Evolutionary conservation across 139 green algal species (phyloP).

Genomic region (Closterium sp.): DNA sequence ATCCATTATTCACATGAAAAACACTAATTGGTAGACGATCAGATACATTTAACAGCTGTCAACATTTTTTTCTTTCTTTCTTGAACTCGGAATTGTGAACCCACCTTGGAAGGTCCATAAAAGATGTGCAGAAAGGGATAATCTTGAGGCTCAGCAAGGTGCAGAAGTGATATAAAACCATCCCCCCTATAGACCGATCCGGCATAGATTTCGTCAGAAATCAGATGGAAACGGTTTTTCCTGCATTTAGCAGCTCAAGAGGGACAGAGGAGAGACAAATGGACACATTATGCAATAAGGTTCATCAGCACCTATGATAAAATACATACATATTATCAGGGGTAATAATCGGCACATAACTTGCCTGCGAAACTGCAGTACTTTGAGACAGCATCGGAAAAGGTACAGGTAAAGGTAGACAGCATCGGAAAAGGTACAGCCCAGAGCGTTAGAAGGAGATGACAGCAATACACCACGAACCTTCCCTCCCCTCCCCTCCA

Average conservation of each 20-base stretch:
- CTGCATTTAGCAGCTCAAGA: neutral
- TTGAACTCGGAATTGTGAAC: too few species aligned
- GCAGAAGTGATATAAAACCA: neutral
- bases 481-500: neutral
- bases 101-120: neutral
- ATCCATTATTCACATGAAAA: too few species aligned
- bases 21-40: too few species aligned
- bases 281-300: too few species aligned
- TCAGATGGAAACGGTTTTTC: neutral
- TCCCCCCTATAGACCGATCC: neutral
- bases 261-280: too few species aligned
- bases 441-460: neutral
- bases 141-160: neutral
- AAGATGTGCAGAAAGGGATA: neutral
- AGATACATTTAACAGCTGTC: too few species aligned
- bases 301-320: too few species aligned
- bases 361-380: neutral
- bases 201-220: neutral
- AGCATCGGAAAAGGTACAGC: neutral
- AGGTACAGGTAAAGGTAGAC: too few species aligned
- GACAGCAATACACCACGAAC: neutral
- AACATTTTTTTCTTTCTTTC: too few species aligned
- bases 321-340: too few species aligned
- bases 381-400: too few species aligned
- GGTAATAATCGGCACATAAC: too few species aligned